phyloP scores from a whole-genome alignment of 305 asterid species.

The Rubia occidens region DNA sequence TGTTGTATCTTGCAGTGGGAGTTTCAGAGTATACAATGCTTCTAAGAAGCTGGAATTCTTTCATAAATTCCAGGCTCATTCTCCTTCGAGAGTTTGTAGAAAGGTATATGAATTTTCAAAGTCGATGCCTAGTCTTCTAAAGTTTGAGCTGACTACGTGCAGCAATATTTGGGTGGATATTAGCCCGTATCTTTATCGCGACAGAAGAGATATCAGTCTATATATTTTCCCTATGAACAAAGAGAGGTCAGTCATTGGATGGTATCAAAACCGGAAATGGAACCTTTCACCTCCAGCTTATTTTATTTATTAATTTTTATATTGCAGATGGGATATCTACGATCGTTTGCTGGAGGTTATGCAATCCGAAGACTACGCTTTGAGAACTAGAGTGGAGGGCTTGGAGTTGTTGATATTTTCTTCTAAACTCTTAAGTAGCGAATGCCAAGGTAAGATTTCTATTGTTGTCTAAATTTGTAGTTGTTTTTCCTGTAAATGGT shows the following conservation, averaged over 20 bases:
- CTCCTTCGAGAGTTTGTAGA: constrained; percentile 34
- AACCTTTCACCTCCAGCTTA: too few relatives aligned
- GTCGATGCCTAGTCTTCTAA: constrained; percentile 40
- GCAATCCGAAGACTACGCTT: too few relatives aligned
- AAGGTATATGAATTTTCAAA: constrained; percentile 38
- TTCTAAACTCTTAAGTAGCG: too few relatives aligned
- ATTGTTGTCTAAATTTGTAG: too few relatives aligned
- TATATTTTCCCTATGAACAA: constrained; percentile 44
- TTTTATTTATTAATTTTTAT: too few relatives aligned
- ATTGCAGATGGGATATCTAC: too few relatives aligned
- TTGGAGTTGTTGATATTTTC: too few relatives aligned
- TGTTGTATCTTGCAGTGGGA: constrained; percentile 15
- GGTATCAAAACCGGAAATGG: neutral
- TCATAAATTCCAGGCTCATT: constrained; percentile 37
- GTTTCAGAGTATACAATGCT: constrained; percentile 27
- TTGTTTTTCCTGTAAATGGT: too few relatives aligned
- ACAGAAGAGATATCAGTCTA: constrained; percentile 37
- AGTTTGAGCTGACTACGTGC: constrained; percentile 33
- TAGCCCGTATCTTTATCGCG: constrained; percentile 30
- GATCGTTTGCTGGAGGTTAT: too few relatives aligned
- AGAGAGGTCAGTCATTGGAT: constrained; percentile 31
- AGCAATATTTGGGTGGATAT: constrained; percentile 27
- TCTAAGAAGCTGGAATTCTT: constrained; percentile 16
- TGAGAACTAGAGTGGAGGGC: too few relatives aligned
- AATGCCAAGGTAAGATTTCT: too few relatives aligned